phyloP scores from a whole-genome alignment of 1,139 yeast genomes.

The Kodamaea ohmeri region DNA sequence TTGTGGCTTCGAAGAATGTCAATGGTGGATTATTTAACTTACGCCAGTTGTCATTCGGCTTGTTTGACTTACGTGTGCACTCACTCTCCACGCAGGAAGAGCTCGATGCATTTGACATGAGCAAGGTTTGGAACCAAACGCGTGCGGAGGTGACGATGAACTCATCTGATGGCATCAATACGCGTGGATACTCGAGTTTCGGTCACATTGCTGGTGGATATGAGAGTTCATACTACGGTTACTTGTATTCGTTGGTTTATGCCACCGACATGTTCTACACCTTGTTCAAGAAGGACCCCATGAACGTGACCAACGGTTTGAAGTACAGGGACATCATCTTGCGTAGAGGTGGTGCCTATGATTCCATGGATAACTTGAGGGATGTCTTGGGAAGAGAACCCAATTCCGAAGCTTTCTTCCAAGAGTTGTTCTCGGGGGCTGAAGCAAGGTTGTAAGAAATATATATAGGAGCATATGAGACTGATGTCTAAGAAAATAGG shows the following conservation, averaged over 20 bases:
- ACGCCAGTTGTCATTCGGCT: conserved; percentile 74
- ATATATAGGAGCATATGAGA: too few relatives aligned
- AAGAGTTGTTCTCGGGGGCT: conserved; percentile 34
- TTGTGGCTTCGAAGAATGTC: conserved; percentile 68
- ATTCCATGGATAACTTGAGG: conserved; percentile 59
- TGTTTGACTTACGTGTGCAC: conserved; percentile 74
- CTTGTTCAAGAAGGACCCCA: conserved; percentile 66
- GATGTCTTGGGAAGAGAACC: conserved; percentile 78
- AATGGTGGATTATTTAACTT: conserved; percentile 68
- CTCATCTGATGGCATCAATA: conserved; percentile 50
- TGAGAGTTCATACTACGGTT: conserved; percentile 84
- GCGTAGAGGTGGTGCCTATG: conserved; percentile 70
- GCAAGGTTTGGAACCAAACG: conserved; percentile 59
- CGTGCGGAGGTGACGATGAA: conserved; percentile 59
- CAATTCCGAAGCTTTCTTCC: conserved; percentile 63
- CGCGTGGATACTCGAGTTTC: conserved; percentile 72
- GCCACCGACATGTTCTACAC: conserved; percentile 80
- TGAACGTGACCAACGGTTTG: conserved; percentile 59
- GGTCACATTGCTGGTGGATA: conserved; percentile 86
- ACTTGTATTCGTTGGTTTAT: conserved; percentile 80
- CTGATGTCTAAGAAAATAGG: too few relatives aligned
- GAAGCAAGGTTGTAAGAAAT: neutral
- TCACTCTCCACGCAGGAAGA: conserved; percentile 43
- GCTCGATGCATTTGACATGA: conserved; percentile 44
- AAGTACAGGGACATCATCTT: conserved; percentile 69